phyloP scores from a whole-genome alignment of 257 asterid genomes.

The Cordia subcordata region DNA sequence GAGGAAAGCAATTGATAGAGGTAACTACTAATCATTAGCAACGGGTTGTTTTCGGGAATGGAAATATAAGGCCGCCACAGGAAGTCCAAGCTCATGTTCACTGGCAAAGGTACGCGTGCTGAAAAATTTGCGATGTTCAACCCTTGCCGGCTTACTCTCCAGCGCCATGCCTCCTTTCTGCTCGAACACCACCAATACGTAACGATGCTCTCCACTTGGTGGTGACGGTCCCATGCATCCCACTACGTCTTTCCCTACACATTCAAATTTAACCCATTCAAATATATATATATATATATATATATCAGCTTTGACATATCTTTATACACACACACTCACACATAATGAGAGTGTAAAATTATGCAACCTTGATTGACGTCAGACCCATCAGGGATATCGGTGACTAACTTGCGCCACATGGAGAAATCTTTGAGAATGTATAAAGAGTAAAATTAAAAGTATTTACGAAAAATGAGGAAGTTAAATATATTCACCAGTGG shows the following conservation, averaged over 20 bases:
- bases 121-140: constrained; percentile 26
- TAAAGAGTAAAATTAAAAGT: too few species aligned
- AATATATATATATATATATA: too few species aligned
- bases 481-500: constrained; percentile 30
- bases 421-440: too few species aligned
- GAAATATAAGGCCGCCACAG: constrained; percentile 49
- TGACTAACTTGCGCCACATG: constrained; percentile 35
- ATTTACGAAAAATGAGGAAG: too few species aligned
- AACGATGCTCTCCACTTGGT: constrained; percentile 40
- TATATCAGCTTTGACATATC: too few species aligned
- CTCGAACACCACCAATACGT: constrained; percentile 32
- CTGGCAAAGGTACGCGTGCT: constrained; percentile 35
- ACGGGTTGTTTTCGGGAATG: too few species aligned
- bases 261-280: not conserved
- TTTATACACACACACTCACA: too few species aligned
- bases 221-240: constrained; percentile 44
- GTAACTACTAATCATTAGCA: too few species aligned
- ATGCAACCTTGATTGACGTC: constrained; percentile 41
- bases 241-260: constrained; percentile 37
- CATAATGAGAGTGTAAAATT: too few species aligned
- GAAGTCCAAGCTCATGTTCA: constrained; percentile 36
- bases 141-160: constrained; percentile 10
- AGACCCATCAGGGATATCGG: constrained; percentile 39
- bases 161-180: constrained; percentile 30
- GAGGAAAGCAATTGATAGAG: too few species aligned